phyloP scores from a whole-genome alignment of 2,329 filamentous ascomycete genomes.

The Whalleya microplaca region DNA sequence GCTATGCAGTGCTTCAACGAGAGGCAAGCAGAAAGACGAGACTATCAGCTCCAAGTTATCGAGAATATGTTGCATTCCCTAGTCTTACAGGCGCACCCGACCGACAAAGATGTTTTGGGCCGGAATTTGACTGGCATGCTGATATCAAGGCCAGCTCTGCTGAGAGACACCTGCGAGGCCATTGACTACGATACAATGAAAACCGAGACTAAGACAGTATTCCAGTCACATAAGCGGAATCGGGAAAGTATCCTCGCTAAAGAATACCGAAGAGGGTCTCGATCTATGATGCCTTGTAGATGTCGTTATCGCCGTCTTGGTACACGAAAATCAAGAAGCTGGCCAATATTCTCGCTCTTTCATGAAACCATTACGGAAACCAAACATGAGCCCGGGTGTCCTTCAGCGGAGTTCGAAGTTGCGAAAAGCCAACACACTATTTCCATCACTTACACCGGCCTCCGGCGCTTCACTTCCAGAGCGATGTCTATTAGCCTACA shows the following conservation, averaged over 20 bases:
- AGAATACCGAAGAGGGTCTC: too few relatives aligned
- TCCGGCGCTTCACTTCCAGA: conserved; percentile 7
- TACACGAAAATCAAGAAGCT: background rate
- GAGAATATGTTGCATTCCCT: background rate
- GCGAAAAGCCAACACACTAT: background rate
- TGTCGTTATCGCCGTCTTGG: background rate
- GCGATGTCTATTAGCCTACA: conserved; percentile 11
- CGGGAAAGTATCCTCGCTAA: too few relatives aligned
- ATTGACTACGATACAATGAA: too few relatives aligned
- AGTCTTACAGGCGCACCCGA: too few relatives aligned
- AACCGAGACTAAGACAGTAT: too few relatives aligned
- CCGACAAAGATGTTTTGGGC: background rate
- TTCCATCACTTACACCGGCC: conserved; percentile 5
- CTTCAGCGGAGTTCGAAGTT: background rate
- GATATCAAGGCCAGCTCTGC: conserved; percentile 3
- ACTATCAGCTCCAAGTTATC: too few relatives aligned
- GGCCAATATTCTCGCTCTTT: conserved; percentile 1
- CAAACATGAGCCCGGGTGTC: conserved; percentile 8
- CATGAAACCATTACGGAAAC: conserved; percentile 1
- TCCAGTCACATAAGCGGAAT: too few relatives aligned
- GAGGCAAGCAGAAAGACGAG: too few relatives aligned
- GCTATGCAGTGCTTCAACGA: too few relatives aligned
- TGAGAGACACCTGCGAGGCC: background rate
- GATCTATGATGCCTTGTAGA: background rate
- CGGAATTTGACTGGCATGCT: background rate